Evolutionary conservation across 2,329 filamentous ascomycete genomes (phyloP).

Genomic region (Arthrocladium fulminans): DNA sequence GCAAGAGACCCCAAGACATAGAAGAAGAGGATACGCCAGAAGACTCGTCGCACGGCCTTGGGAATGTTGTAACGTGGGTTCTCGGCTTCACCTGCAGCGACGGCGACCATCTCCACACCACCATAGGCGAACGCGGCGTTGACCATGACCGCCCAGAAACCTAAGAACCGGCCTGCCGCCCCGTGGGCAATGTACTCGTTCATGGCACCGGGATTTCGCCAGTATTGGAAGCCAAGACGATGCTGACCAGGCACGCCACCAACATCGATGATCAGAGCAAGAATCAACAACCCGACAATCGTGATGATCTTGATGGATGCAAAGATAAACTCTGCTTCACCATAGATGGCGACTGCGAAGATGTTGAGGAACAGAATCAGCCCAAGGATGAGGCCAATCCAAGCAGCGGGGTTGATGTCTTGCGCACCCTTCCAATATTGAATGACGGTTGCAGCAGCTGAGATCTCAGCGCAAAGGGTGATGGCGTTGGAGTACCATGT

Average conservation of each 20-base stretch:
- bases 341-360: conserved; percentile 46
- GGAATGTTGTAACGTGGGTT: conserved; percentile 35
- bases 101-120: conserved; percentile 42
- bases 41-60: conserved; percentile 36
- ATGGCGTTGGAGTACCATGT: conserved; percentile 40
- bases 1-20: conserved; percentile 69
- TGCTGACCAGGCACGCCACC: conserved; percentile 38
- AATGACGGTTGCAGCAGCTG: conserved; percentile 55
- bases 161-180: conserved; percentile 44
- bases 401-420: conserved; percentile 27
- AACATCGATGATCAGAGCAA: conserved; percentile 44
- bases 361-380: conserved; percentile 52
- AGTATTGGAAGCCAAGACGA: conserved; percentile 53
- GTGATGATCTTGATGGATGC: conserved; percentile 43
- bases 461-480: conserved; percentile 46
- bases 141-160: conserved; percentile 41
- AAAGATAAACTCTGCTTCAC: conserved; percentile 40
- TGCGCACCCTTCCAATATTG: conserved; percentile 47
- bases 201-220: conserved; percentile 37
- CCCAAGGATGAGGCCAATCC: conserved; percentile 22
- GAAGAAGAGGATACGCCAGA: conserved; percentile 59
- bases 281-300: conserved; percentile 42
- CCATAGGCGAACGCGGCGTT: conserved; percentile 44
- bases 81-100: conserved; percentile 41
- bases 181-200: conserved; percentile 20